These are phyloP conservation scores for Nicotiana otophora DNA, from an alignment of 257 asterid genomes.

Conservation along the genomic window DNA sequence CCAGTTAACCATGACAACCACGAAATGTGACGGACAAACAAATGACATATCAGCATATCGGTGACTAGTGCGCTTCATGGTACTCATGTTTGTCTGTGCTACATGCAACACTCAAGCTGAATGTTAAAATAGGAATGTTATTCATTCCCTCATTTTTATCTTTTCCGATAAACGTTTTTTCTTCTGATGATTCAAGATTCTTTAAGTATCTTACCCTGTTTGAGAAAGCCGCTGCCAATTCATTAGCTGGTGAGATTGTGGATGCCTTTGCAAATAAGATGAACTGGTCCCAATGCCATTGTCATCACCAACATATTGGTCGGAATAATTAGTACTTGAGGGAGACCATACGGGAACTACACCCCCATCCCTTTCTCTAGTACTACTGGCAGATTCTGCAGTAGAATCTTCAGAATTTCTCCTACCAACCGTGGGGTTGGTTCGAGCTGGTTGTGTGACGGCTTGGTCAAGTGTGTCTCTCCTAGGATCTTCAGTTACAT, in stretches of 20 bases:
- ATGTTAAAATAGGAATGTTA: neutral
- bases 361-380: conserved; percentile 66
- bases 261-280: conserved; percentile 63
- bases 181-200: neutral
- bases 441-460: conserved; percentile 14
- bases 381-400: conserved; percentile 68
- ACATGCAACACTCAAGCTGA: neutral
- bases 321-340: conserved; percentile 52
- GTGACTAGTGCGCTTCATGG: neutral
- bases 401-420: conserved; percentile 79
- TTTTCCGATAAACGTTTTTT: neutral
- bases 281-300: conserved; percentile 43
- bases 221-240: conserved; percentile 76
- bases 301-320: conserved; percentile 53
- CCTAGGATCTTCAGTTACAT: conserved; percentile 32
- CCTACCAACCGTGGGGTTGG: conserved; percentile 31
- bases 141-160: neutral
- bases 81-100: neutral
- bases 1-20: neutral
- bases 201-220: conserved; percentile 52
- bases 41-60: neutral
- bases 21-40: neutral
- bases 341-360: conserved; percentile 95
- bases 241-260: conserved; percentile 61
- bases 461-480: conserved; percentile 26